Evolutionary conservation across 1,284 basidiomycete genomes (phyloP).

Genomic region (Boletus holoroseus): DNA sequence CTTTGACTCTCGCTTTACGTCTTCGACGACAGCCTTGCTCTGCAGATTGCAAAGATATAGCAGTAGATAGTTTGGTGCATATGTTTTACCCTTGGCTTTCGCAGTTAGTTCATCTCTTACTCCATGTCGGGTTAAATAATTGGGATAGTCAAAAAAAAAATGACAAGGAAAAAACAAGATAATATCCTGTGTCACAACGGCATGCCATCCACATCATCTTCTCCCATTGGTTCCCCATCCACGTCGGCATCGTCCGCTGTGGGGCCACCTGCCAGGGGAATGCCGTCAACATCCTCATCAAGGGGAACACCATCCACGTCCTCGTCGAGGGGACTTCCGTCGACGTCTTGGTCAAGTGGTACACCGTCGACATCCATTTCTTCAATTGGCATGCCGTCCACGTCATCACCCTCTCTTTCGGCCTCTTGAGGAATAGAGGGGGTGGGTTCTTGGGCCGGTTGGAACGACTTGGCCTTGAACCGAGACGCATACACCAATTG

Average conservation of each 20-base stretch:
- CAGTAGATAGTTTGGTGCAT: neutral
- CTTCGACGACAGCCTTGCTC: neutral
- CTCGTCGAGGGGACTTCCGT: constrained; percentile 36
- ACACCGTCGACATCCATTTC: constrained; percentile 37
- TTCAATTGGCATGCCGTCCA: constrained; percentile 37
- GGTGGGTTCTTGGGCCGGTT: constrained; percentile 50
- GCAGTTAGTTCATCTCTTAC: neutral
- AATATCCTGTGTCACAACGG: constrained; percentile 15
- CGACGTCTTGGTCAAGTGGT: constrained; percentile 44
- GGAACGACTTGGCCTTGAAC: constrained; percentile 78
- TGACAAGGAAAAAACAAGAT: neutral
- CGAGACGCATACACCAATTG: constrained; percentile 44
- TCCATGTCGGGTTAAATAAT: neutral
- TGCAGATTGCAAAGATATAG: neutral
- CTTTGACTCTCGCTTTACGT: constrained; percentile 16
- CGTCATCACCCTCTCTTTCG: constrained; percentile 38
- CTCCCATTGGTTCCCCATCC: constrained; percentile 32
- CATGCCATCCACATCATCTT: constrained; percentile 29
- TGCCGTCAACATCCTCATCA: constrained; percentile 34
- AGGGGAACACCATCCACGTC: constrained; percentile 33
- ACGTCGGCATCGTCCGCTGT: constrained; percentile 21
- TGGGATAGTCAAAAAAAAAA: neutral
- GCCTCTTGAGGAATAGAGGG: constrained; percentile 31
- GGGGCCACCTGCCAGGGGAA: constrained; percentile 25
- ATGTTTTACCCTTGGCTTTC: neutral